phyloP scores from a whole-genome alignment of 139 green algal species.

The Chlorella ohadii region DNA sequence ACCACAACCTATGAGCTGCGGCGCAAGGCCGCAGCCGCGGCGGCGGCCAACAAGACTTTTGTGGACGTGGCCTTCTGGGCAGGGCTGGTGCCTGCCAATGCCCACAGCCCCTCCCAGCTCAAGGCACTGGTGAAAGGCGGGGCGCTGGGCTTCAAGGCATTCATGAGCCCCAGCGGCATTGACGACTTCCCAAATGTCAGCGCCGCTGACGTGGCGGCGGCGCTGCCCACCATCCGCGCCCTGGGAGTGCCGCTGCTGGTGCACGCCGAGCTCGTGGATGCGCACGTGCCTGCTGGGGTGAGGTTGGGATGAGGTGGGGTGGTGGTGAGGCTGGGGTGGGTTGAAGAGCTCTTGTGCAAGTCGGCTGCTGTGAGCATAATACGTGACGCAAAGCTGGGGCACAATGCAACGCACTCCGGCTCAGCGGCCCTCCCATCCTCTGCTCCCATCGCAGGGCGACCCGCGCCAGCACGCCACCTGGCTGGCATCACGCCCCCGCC shows the following conservation, averaged over 20 bases:
- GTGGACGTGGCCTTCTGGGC: slow-evolving; percentile 92
- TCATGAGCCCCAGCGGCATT: slow-evolving; percentile 92
- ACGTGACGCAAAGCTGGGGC: too few species aligned
- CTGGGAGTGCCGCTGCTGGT: slow-evolving; percentile 76
- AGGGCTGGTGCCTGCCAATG: slow-evolving; percentile 91
- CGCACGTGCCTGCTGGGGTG: slow-evolving; percentile 35
- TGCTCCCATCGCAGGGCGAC: slow-evolving; percentile 49
- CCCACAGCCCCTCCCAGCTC: slow-evolving; percentile 63
- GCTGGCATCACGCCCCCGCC: slow-evolving; percentile 69
- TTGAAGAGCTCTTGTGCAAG: too few species aligned
- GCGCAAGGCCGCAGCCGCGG: slow-evolving; percentile 63
- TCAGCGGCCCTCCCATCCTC: too few species aligned
- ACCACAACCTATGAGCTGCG: slow-evolving; percentile 60
- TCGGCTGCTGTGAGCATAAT: too few species aligned
- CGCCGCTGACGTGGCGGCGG: slow-evolving; percentile 63
- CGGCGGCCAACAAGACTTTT: slow-evolving; percentile 49
- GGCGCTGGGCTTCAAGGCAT: slow-evolving; percentile 93
- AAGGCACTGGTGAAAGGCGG: slow-evolving; percentile 71
- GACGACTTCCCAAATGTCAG: slow-evolving; percentile 87
- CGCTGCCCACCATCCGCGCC: slow-evolving; percentile 74
- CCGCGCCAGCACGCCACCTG: slow-evolving; percentile 78
- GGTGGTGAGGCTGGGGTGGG: too few species aligned
- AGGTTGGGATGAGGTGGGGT: neutral
- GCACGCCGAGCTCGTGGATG: slow-evolving; percentile 80
- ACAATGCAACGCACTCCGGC: too few species aligned